Percentiles rank a stretch among this genome's conserved stretches.
phyloP scores from a whole-genome alignment of 2,329 filamentous ascomycete species.

The Furcasterigmium sp. region DNA sequence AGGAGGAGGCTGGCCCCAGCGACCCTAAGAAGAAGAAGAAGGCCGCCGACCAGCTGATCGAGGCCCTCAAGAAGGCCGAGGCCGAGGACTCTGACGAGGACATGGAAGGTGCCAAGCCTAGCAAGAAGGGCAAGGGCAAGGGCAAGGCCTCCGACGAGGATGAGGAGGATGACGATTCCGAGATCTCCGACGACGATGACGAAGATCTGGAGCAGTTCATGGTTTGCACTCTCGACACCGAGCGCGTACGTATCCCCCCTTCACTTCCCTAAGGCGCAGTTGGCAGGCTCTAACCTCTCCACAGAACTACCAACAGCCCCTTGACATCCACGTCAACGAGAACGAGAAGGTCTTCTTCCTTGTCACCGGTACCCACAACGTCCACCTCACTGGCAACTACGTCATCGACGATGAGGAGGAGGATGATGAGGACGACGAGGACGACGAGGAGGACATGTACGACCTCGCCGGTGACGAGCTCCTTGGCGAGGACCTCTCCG shows the following conservation, averaged over 20 bases:
- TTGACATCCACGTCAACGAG: constrained; percentile 88
- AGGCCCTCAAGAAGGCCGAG: constrained; percentile 53
- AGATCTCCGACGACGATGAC: constrained; percentile 43
- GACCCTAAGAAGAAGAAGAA: constrained; percentile 88
- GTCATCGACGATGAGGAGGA: constrained; percentile 66
- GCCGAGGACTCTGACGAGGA: constrained; percentile 61
- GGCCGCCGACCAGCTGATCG: constrained; percentile 55
- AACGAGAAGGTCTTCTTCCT: constrained; percentile 90
- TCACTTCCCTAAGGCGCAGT: neutral
- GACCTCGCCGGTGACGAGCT: constrained; percentile 79
- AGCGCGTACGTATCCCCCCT: constrained; percentile 76
- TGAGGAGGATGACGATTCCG: constrained; percentile 55
- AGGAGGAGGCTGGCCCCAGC: constrained; percentile 76
- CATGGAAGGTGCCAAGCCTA: constrained; percentile 65
- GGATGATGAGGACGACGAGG: constrained; percentile 55
- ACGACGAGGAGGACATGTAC: constrained; percentile 68
- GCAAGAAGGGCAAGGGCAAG: constrained; percentile 62
- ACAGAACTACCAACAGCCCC: constrained; percentile 89
- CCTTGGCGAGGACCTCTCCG: constrained; percentile 67
- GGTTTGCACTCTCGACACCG: constrained; percentile 90
- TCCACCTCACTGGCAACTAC: constrained; percentile 96
- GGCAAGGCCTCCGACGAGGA: constrained; percentile 58
- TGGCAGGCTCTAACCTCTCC: constrained; percentile 16
- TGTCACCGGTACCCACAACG: constrained; percentile 80
- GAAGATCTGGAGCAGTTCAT: constrained; percentile 82